Conservation (phyloP, 1,139 yeast species). For the Taphrina populina region DNA sequence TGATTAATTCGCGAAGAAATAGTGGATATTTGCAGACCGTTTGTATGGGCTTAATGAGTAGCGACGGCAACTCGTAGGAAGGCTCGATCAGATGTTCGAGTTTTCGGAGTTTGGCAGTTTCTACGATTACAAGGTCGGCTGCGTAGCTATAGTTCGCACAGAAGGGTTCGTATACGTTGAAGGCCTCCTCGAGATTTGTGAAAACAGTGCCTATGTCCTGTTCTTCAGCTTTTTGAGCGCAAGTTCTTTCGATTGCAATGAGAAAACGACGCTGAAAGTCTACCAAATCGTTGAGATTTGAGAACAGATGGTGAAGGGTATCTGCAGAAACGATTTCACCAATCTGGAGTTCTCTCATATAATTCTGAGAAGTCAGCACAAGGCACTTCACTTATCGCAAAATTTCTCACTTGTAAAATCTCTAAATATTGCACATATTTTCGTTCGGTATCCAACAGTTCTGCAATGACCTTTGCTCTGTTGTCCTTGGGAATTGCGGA, state of each 20-base stretch:
- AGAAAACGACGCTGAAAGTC: constrained; percentile 91
- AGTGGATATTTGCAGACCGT: constrained; percentile 91
- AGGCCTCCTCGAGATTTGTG: constrained; percentile 61
- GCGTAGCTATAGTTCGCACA: constrained; percentile 86
- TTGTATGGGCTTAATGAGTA: constrained; percentile 90
- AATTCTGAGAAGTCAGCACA: constrained; percentile 45
- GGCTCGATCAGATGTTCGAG: constrained; percentile 71
- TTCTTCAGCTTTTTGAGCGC: constrained; percentile 66
- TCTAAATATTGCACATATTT: constrained; percentile 90
- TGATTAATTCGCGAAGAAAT: constrained; percentile 69
- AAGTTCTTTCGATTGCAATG: constrained; percentile 85
- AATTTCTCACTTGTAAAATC: constrained; percentile 49
- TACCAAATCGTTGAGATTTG: constrained; percentile 77
- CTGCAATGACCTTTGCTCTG: constrained; percentile 76
- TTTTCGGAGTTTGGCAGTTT: constrained; percentile 57
- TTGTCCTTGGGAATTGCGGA: constrained; percentile 47
- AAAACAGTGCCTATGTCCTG: constrained; percentile 89
- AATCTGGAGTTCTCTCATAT: constrained; percentile 64
- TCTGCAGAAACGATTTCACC: constrained; percentile 74
- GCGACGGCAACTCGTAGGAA: constrained; percentile 84
- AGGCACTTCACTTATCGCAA: not conserved
- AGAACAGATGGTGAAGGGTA: constrained; percentile 76
- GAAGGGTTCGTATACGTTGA: constrained; percentile 82
- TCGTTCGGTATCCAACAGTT: constrained; percentile 83
- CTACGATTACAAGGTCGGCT: constrained; percentile 70